Conservation (phyloP, 495 filamentous ascomycete species). For the Podospora conica region DNA sequence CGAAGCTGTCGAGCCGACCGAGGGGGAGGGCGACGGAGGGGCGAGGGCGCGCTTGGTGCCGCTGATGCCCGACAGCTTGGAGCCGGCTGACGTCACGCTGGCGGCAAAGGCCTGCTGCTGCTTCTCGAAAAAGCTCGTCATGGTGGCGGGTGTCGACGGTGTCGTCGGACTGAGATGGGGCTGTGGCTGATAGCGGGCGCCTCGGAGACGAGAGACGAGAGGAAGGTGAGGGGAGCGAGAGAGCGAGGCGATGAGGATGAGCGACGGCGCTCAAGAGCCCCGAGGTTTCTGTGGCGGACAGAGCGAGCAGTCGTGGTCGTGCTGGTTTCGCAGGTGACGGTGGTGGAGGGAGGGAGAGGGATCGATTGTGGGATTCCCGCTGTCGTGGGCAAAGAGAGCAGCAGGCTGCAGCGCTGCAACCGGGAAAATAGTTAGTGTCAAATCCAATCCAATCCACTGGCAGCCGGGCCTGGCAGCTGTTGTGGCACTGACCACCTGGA, state of each 20-base stretch:
- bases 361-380: background rate
- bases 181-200: background rate
- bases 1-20: slow-evolving; percentile 43
- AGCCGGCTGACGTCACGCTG: slow-evolving; percentile 41
- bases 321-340: background rate
- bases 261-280: background rate
- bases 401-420: background rate
- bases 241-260: background rate
- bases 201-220: background rate
- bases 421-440: background rate
- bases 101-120: slow-evolving; percentile 44
- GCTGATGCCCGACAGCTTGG: slow-evolving; percentile 32
- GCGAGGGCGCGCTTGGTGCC: slow-evolving; percentile 41
- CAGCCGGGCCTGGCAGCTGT: background rate
- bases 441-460: background rate
- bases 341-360: background rate
- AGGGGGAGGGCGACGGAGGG: slow-evolving; percentile 33
- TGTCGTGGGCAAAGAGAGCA: background rate
- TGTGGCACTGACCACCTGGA: background rate
- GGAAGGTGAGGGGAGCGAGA: background rate
- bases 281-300: background rate
- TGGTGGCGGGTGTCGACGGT: slow-evolving; percentile 20
- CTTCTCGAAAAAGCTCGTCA: slow-evolving; percentile 47
- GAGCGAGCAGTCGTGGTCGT: background rate
- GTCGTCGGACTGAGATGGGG: background rate